These are phyloP conservation scores for Cyclostephanos tholiformis DNA, from an alignment of 108 stramenopile genomes.

Conservation along the genomic window DNA sequence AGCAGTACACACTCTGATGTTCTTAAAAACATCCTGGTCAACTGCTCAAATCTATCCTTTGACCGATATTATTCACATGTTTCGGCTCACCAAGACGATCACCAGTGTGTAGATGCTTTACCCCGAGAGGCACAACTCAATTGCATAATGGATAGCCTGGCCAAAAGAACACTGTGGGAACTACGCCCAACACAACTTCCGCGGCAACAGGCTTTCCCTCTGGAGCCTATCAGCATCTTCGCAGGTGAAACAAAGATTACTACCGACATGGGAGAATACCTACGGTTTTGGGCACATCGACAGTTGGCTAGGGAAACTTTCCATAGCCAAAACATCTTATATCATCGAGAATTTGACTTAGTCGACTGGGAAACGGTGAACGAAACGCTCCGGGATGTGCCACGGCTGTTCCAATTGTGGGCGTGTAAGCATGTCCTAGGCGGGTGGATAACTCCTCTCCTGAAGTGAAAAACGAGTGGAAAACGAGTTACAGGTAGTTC, in stretches of 20 bases:
- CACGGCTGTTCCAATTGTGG: no score
- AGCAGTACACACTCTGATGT: slow-evolving; percentile 18
- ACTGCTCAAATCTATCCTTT: slow-evolving; percentile 13
- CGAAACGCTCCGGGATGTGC: no score
- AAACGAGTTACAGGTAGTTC: no score
- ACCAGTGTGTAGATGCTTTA: not conserved
- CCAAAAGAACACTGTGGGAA: slow-evolving; percentile 4
- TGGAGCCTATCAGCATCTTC: slow-evolving; percentile 19
- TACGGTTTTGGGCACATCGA: slow-evolving; percentile 20
- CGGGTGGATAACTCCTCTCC: no score
- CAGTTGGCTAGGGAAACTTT: not conserved
- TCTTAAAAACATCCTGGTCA: slow-evolving; percentile 17
- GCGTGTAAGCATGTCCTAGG: no score
- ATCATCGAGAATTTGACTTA: not conserved
- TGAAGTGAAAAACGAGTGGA: no score
- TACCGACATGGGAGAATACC: not conserved
- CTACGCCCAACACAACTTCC: not conserved
- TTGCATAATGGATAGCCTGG: not conserved
- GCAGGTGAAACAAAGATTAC: slow-evolving; percentile 18
- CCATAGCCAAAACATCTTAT: not conserved
- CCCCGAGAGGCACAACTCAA: slow-evolving; percentile 11
- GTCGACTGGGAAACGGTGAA: slow-evolving; percentile 15
- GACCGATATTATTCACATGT: slow-evolving; percentile 10
- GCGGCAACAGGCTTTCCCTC: slow-evolving; percentile 13
- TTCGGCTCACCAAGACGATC: slow-evolving; percentile 25